Percentiles rank a stretch among this genome's conserved stretches.
Conservation (phyloP, 75 land plant species). For the Adiantum capillusveneris region DNA sequence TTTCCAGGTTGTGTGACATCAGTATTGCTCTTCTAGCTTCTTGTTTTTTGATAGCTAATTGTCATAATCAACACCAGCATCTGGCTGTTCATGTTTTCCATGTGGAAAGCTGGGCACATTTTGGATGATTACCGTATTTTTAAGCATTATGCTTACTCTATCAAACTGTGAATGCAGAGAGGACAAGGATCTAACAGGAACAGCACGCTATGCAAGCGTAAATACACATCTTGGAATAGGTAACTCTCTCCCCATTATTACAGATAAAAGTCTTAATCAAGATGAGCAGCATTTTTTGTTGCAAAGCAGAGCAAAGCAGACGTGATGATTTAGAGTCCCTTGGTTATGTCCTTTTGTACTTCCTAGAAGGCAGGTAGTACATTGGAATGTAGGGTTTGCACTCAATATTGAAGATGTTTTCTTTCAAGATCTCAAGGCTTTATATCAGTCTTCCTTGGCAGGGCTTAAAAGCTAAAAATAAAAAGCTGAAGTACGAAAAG, state of each 20-base stretch:
- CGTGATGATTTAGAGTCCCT: constrained; percentile 96
- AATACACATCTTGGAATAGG: constrained; percentile 65
- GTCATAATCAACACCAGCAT: too few species aligned
- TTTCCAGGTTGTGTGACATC: too few species aligned
- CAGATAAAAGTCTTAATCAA: constrained; percentile 80
- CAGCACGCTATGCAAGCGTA: constrained; percentile 92
- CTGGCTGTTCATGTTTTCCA: too few species aligned
- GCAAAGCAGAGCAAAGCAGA: constrained; percentile 79
- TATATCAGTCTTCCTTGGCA: constrained; percentile 87
- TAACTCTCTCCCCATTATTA: constrained; percentile 28
- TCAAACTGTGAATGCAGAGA: constrained; percentile 36
- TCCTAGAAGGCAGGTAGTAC: constrained; percentile 72
- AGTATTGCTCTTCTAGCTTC: too few species aligned
- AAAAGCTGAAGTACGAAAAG: constrained; percentile 96
- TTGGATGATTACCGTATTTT: too few species aligned
- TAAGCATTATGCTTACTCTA: too few species aligned
- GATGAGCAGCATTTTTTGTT: constrained; percentile 39
- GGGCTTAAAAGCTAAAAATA: constrained; percentile 90
- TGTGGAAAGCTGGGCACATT: too few species aligned
- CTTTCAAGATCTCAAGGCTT: too few species aligned
- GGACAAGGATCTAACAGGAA: constrained; percentile 84
- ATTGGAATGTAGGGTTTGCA: too few species aligned
- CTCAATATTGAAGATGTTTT: too few species aligned
- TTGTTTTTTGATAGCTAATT: too few species aligned
- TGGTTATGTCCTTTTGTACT: constrained; percentile 95